phyloP scores from a whole-genome alignment of 768 basidiomycete species.

The Rhizopogon vinicolor region DNA sequence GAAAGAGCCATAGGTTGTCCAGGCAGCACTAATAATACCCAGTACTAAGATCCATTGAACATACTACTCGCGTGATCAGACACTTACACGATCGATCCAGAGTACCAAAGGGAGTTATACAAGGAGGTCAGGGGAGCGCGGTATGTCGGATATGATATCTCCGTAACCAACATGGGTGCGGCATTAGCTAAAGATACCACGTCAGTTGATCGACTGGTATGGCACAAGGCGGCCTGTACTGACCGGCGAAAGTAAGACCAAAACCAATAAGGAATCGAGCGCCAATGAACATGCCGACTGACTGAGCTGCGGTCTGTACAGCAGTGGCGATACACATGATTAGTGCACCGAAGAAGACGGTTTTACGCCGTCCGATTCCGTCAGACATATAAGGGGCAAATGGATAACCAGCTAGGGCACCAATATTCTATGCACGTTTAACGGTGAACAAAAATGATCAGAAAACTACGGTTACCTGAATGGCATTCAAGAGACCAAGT shows the following conservation, averaged over 20 bases:
- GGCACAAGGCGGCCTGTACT: slow-evolving; percentile 9
- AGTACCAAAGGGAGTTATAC: slow-evolving; percentile 86
- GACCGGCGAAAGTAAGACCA: slow-evolving; percentile 66
- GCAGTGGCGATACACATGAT: slow-evolving; percentile 69
- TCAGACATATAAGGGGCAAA: slow-evolving; percentile 72
- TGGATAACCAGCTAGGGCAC: slow-evolving; percentile 61
- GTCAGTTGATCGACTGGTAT: neutral
- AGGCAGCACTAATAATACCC: slow-evolving; percentile 52
- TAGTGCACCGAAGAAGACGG: slow-evolving; percentile 64
- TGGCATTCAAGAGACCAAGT: slow-evolving; percentile 69
- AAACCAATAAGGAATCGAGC: slow-evolving; percentile 78
- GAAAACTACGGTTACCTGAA: slow-evolving; percentile 44
- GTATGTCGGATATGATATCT: slow-evolving; percentile 81
- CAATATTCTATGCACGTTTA: slow-evolving; percentile 51
- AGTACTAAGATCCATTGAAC: neutral
- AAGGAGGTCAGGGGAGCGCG: slow-evolving; percentile 74
- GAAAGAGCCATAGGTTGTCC: slow-evolving; percentile 82
- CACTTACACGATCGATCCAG: slow-evolving; percentile 68
- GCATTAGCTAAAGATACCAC: slow-evolving; percentile 44
- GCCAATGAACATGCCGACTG: slow-evolving; percentile 75
- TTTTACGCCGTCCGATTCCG: slow-evolving; percentile 59
- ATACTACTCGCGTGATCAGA: slow-evolving; percentile 8
- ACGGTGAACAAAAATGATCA: neutral
- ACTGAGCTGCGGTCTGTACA: slow-evolving; percentile 67
- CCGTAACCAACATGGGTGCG: slow-evolving; percentile 81